Evolutionary conservation across 306 rosid genomes (phyloP).

Genomic region (Alnus glutinosa): DNA sequence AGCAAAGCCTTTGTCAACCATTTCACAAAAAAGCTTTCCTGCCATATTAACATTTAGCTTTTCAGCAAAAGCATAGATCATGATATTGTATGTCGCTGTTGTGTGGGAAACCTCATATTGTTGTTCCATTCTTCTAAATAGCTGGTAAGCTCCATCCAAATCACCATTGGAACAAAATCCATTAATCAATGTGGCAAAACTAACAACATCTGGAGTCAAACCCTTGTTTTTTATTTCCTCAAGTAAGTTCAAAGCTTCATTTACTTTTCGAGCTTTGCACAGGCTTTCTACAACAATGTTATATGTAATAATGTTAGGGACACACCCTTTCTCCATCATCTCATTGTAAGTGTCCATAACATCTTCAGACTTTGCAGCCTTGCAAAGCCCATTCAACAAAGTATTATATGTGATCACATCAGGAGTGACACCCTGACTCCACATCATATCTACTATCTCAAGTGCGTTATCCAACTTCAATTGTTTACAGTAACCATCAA

Average conservation of each 20-base stretch:
- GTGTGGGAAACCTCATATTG: constrained; percentile 53
- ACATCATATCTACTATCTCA: constrained; percentile 65
- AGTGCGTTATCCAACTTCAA: constrained; percentile 60
- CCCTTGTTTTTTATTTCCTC: constrained; percentile 61
- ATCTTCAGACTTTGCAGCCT: constrained; percentile 62
- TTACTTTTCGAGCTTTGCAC: constrained; percentile 69
- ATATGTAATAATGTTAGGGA: constrained; percentile 65
- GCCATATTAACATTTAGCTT: constrained; percentile 61
- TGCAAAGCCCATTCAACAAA: constrained; percentile 86
- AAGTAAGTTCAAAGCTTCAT: constrained; percentile 59
- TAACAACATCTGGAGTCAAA: constrained; percentile 66
- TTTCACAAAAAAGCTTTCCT: constrained; percentile 57
- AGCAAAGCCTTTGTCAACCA: constrained; percentile 46
- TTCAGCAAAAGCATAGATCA: constrained; percentile 64
- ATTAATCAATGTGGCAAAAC: constrained; percentile 64
- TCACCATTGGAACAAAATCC: constrained; percentile 70
- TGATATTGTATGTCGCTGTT: constrained; percentile 71
- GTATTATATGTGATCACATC: constrained; percentile 88
- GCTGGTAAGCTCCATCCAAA: constrained; percentile 65
- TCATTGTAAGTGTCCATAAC: constrained; percentile 65
- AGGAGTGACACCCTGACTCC: constrained; percentile 78
- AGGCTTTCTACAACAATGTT: constrained; percentile 77
- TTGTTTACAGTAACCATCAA: constrained; percentile 86
- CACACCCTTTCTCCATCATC: constrained; percentile 70
- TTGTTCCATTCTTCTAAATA: constrained; percentile 52